Evolutionary conservation across 2,329 filamentous ascomycete genomes (phyloP), one percentile per base, ranked within the genome.

Genomic region (Orbilia ellipsospora): DNA sequence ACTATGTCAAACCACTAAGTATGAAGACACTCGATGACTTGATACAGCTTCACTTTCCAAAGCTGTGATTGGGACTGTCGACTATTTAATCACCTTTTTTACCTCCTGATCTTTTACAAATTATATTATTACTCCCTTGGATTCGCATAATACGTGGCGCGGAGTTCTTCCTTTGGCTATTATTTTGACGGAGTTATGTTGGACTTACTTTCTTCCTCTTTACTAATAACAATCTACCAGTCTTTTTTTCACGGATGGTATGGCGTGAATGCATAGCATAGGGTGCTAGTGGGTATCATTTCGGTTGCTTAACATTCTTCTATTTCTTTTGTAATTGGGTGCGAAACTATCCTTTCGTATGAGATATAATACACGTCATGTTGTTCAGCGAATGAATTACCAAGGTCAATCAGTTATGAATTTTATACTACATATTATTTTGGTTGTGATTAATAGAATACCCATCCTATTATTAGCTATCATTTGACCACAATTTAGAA

Each of bases 1-100:
- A 69, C 16, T 75, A 75, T 16, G 72, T 75, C 28, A 75, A 75
- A n/a, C 72, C 72, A 12, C 51, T 75, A 40, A 75, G 72, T 50
- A 68, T 75, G 64, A 75, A 63, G 59, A 54, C 59, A 12, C 72
- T 75, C 20, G 72, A 75, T 36, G 59, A 75, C 54, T 64, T 75
- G 16, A 68, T 75, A 52, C 62, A 62, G 48, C 48, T 75, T 23
- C 72, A 75, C 20, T 75, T 75, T 23, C 64, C 69, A 15, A 63
- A 57, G 50, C 16, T 2, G n/a, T 59, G 8, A 56, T n/a, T 4
- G 16, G 20, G 20, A 20, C 1, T 7, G 8, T 6, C 10, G 6
- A 10, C 31, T 36, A 6, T 23, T 23, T 23, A 23, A 23, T 36
- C 31, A 1, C 31, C 31, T n/a, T n/a, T n/a, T n/a, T n/a, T n/a